Evolutionary conservation across 805 yeast species (phyloP).

Genomic region (Saccharomycopsis vini): DNA sequence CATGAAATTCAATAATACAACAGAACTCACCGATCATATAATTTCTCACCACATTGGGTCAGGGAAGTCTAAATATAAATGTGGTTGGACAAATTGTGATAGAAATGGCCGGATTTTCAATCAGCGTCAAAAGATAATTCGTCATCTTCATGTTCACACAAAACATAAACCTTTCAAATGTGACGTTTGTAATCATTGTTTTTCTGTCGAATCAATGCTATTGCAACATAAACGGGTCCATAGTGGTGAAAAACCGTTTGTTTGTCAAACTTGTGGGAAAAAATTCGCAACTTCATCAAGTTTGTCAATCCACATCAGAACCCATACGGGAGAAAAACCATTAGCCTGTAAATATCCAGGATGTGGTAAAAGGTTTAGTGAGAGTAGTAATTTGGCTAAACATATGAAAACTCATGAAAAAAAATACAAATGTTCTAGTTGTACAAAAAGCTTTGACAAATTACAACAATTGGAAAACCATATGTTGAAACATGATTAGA

Average conservation of each 20-base stretch:
- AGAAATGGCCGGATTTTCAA: slow-evolving; percentile 3
- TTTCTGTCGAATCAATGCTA: slow-evolving; percentile 71
- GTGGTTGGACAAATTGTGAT: slow-evolving; percentile 72
- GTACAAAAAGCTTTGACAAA: slow-evolving; percentile 18
- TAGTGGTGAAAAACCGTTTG: slow-evolving; percentile 82
- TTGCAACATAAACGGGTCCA: slow-evolving; percentile 78
- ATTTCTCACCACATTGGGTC: slow-evolving; percentile 60
- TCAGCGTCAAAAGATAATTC: slow-evolving; percentile 1
- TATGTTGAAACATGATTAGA: slow-evolving; percentile 14
- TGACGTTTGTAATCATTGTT: slow-evolving; percentile 53
- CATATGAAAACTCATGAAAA: slow-evolving; percentile 75
- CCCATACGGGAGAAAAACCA: slow-evolving; percentile 89
- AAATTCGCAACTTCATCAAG: slow-evolving; percentile 76
- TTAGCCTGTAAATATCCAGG: slow-evolving; percentile 68
- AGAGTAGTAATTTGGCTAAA: slow-evolving; percentile 79
- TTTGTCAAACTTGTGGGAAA: slow-evolving; percentile 67
- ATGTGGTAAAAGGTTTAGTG: slow-evolving; percentile 80
- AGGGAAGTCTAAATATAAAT: slow-evolving; percentile 60
- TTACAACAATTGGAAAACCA: slow-evolving; percentile 13
- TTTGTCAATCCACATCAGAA: slow-evolving; percentile 71
- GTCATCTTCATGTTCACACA: slow-evolving; percentile 51
- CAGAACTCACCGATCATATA: slow-evolving; percentile 65
- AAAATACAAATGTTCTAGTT: slow-evolving; percentile 10
- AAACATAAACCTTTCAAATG: slow-evolving; percentile 76
- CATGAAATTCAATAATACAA: slow-evolving; percentile 39